Percentiles rank a stretch among this genome's conserved stretches.
These are phyloP conservation scores for Buddleja alternifolia DNA, from an alignment of 257 asterid genomes.

Conservation along the genomic window DNA sequence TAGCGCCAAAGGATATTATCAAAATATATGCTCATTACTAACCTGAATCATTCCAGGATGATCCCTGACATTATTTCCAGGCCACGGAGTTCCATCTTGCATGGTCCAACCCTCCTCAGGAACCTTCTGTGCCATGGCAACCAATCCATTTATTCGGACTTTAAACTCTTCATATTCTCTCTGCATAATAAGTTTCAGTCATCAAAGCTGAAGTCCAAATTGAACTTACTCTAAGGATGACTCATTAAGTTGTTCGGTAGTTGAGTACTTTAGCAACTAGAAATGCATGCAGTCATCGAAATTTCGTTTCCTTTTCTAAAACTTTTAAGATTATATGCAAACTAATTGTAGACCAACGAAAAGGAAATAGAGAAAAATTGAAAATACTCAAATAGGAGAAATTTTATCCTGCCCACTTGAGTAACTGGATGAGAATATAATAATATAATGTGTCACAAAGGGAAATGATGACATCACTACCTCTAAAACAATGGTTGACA, in stretches of 20 bases:
- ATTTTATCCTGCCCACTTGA: too few species aligned
- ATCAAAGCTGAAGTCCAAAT: slow-evolving; percentile 3
- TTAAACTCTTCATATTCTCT: slow-evolving; percentile 90
- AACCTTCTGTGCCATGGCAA: slow-evolving; percentile 79
- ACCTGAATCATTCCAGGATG: slow-evolving; percentile 99
- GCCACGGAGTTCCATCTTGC: slow-evolving; percentile 95
- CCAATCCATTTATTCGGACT: slow-evolving; percentile 80
- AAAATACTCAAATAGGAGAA: neutral
- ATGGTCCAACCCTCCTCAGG: slow-evolving; percentile 96
- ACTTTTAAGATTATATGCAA: neutral
- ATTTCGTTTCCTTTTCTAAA: neutral
- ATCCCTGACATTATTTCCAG: slow-evolving; percentile 84
- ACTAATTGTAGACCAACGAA: neutral
- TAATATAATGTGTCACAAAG: too few species aligned
- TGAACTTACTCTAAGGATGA: neutral
- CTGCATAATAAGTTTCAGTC: slow-evolving; percentile 43
- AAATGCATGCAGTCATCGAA: neutral
- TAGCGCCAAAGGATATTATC: neutral
- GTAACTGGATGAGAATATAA: too few species aligned
- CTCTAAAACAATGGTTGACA: too few species aligned
- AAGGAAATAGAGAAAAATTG: neutral
- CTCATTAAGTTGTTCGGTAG: too few species aligned
- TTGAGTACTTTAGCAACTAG: neutral
- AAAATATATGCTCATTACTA: slow-evolving; percentile 3
- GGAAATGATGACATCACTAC: too few species aligned